A percentile compares a stretch with the other conserved stretches of the same genome.
These are phyloP conservation scores for Rhododendron kiyosumense DNA, from an alignment of 148 eudicot genomes.

Conservation along the genomic window DNA sequence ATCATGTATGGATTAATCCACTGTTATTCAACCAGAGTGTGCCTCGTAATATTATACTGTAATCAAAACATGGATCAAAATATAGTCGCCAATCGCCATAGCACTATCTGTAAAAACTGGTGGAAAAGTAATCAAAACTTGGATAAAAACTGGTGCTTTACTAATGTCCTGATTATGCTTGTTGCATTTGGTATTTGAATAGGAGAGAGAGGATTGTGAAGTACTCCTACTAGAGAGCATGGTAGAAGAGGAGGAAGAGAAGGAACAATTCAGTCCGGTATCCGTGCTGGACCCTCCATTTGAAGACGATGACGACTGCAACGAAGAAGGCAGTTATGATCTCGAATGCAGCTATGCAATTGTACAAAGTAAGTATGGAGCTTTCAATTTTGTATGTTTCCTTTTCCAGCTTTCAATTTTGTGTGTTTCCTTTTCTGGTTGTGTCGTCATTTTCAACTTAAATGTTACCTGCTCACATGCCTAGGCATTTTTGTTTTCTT, in stretches of 20 bases:
- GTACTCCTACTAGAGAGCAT: slow-evolving; percentile 13
- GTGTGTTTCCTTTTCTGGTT: background rate
- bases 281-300: slow-evolving; percentile 77
- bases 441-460: slow-evolving; percentile 19
- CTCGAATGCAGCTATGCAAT: slow-evolving; percentile 64
- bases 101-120: background rate
- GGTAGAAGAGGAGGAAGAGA: slow-evolving; percentile 59
- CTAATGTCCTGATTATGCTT: background rate
- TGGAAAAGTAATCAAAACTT: background rate
- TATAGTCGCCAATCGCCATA: background rate
- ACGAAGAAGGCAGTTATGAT: slow-evolving; percentile 25
- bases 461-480: background rate
- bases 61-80: background rate
- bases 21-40: background rate
- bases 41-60: background rate
- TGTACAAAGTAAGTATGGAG: slow-evolving; percentile 61
- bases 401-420: background rate
- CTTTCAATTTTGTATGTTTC: background rate
- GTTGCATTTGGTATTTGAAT: background rate
- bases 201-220: slow-evolving; percentile 33
- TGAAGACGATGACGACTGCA: slow-evolving; percentile 45
- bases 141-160: background rate
- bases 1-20: no score
- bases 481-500: background rate
- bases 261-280: slow-evolving; percentile 88